phyloP scores from a whole-genome alignment of 2,329 filamentous ascomycete species.

The Orbilia blumenaviensis region DNA sequence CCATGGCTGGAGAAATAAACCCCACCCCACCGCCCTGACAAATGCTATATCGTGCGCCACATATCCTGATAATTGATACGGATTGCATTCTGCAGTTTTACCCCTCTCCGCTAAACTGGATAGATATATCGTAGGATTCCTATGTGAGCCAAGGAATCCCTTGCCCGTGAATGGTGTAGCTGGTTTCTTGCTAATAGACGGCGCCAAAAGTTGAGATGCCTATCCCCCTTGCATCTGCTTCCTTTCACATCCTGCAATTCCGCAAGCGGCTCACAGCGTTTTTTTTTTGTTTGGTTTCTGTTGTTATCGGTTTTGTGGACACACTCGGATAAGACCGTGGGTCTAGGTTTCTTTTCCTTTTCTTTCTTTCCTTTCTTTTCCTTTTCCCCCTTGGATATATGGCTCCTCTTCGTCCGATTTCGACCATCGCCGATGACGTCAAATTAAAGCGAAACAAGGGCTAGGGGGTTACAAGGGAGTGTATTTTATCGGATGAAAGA shows the following conservation, averaged over 20 bases:
- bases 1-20: background rate
- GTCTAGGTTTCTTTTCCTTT: background rate
- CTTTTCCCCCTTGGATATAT: background rate
- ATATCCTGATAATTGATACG: constrained; percentile 17
- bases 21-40: background rate
- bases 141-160: constrained; percentile 19
- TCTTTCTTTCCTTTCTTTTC: background rate
- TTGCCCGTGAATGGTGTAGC: constrained; percentile 25
- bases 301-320: background rate
- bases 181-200: background rate
- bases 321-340: constrained; percentile 34
- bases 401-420: constrained; percentile 12
- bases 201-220: background rate
- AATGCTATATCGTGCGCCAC: constrained; percentile 9
- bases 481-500: constrained; percentile 42
- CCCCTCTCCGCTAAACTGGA: constrained; percentile 12
- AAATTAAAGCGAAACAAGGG: constrained; percentile 52
- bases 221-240: constrained; percentile 13
- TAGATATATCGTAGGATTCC: constrained; percentile 37
- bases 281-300: background rate
- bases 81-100: background rate
- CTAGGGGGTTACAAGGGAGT: constrained; percentile 11
- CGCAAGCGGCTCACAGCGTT: constrained; percentile 17
- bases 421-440: constrained; percentile 50
- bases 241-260: constrained; percentile 17